Evolutionary conservation across 257 asterid genomes (phyloP), one percentile per base, ranked within the genome.

Genomic region (Rehmannia glutinosa): DNA sequence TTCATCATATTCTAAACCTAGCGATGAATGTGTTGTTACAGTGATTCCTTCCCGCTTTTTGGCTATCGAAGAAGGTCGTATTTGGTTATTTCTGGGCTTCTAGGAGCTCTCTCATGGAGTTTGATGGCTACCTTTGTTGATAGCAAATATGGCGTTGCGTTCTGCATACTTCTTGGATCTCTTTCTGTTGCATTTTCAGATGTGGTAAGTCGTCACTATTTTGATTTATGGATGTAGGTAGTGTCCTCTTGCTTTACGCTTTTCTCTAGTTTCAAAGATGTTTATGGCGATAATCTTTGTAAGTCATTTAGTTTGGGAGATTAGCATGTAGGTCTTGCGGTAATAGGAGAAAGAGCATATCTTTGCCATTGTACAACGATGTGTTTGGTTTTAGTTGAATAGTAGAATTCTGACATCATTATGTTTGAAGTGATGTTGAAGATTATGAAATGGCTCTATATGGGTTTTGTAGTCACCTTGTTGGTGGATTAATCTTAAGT

Each of bases 31-130:
- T 50, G 32, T 30, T 62, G 65, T 63, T 59, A 5, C 80, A 88
- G 96, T 64, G 96, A 91, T 72, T 91, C 96, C 23, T 80, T 88
- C 64, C 96, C 98, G 32, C 92, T 91, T 51, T 91, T 91, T 81
- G 96, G 98, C 80, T 91, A 85, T 65, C 93, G 94, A 69, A 87
- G 98, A 77, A 81, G 98, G 77, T 86, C 96, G n/a, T 91, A 91
- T 80, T 82, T 91, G 83, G 92, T 88, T 17, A 75, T 88, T 23
- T 88, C 98, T 25, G 98, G 98, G 71, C 90, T 91, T 71, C 83
- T 91, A 52, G 98, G 98, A 62, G 94, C 98, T 27, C 79, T 91
- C 33, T 91, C 98, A 13, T 91, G 98, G 98, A 78, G 78, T 73
- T 82, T 91, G 82, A 86, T 91, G 98, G 91, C 95, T 69, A 76